phyloP scores from a whole-genome alignment of 768 basidiomycete species.

The Galerina marginata region DNA sequence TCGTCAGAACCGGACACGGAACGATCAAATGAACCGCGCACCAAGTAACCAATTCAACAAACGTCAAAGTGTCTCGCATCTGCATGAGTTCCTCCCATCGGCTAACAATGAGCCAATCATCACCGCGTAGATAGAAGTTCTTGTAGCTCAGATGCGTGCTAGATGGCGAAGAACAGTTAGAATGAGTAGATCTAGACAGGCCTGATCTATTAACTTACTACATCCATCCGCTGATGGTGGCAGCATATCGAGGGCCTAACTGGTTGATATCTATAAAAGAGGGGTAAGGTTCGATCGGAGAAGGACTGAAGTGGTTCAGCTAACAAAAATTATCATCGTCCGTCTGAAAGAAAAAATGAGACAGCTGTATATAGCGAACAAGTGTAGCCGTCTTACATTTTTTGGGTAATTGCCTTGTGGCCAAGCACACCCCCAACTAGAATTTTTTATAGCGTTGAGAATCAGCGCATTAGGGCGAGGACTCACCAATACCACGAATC shows the following conservation, averaged over 20 bases:
- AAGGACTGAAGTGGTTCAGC: neutral
- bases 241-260: slow-evolving; percentile 47
- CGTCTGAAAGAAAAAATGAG: slow-evolving; percentile 31
- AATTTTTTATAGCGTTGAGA: neutral
- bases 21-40: slow-evolving; percentile 22
- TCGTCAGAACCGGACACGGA: neutral
- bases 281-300: neutral
- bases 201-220: slow-evolving; percentile 37
- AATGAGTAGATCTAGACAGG: neutral
- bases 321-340: slow-evolving; percentile 56
- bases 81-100: slow-evolving; percentile 75
- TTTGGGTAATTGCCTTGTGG: slow-evolving; percentile 52
- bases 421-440: slow-evolving; percentile 69
- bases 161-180: slow-evolving; percentile 9
- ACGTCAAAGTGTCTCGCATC: slow-evolving; percentile 55
- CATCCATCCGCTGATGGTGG: slow-evolving; percentile 54
- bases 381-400: slow-evolving; percentile 34
- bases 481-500: slow-evolving; percentile 57
- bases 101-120: slow-evolving; percentile 68
- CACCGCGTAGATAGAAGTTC: slow-evolving; percentile 68
- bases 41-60: slow-evolving; percentile 78
- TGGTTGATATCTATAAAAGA: slow-evolving; percentile 43
- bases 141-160: slow-evolving; percentile 64
- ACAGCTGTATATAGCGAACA: neutral
- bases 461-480: neutral